Evolutionary conservation across 2,329 filamentous ascomycete species (phyloP), one percentile per base, ranked within the genome.

Genomic region (Byssothecium circinans): DNA sequence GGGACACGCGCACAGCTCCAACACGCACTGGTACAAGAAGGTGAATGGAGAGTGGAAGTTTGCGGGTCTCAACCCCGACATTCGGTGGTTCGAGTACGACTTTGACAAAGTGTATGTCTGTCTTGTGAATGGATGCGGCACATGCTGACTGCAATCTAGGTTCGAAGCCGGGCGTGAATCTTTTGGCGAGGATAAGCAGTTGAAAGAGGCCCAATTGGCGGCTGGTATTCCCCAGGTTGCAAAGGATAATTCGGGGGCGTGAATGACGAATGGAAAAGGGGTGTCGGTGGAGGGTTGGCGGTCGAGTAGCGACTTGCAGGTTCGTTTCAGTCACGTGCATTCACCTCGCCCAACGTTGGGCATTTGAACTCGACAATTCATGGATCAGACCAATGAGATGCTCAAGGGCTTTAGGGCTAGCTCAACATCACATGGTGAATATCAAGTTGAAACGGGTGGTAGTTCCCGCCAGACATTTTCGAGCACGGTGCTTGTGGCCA

Each of bases 41-140:
- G 73, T 82, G n/a, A 73, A 81, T 25, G 80, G 79, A 1, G 76
- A 75, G 53, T 82, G 79, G 79, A 81, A 81, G 69, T 81, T 81
- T 69, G 79, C 79, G 0, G 79, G 79, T 2, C 61, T 82, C 41
- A 68, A 69, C 61, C 79, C 79, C 8, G 76, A 79, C 43, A 80
- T 81, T 53, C 61, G 78, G 48, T 82, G 79, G 79, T 72, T 67
- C 46, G 79, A 81, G 72, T 78, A 78, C 58, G 78, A 81, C 58
- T 78, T 80, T 58, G 79, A 81, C 62, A 76, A 78, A 73, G 75
- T 79, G 41, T 79, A n/a, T n/a, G n/a, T n/a, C n/a, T n/a, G n/a
- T n/a, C n/a, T n/a, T n/a, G n/a, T n/a, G n/a, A n/a, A n/a, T n/a
- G n/a, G n/a, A n/a, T n/a, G n/a, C n/a, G n/a, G n/a, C n/a, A n/a